Conservation (phyloP, 2,329 filamentous ascomycete species). For the Talaromyces sp. region DNA sequence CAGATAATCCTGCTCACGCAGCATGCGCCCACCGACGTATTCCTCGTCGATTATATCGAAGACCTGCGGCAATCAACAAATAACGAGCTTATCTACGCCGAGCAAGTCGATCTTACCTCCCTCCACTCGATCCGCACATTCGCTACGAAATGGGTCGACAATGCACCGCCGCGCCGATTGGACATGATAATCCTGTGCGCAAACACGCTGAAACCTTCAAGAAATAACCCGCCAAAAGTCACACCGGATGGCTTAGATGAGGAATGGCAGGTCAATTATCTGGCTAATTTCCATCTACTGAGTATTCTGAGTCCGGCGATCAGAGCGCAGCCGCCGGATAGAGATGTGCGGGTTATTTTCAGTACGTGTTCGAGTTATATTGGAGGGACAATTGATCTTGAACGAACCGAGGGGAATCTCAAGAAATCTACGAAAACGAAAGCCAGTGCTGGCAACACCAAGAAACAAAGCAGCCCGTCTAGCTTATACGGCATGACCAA, state of each 20-base stretch:
- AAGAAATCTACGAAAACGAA: slow-evolving; percentile 25
- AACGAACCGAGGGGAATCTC: slow-evolving; percentile 21
- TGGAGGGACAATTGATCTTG: slow-evolving; percentile 58
- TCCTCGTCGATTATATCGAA: slow-evolving; percentile 86
- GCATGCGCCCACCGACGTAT: slow-evolving; percentile 72
- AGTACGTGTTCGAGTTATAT: slow-evolving; percentile 87
- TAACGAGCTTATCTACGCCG: slow-evolving; percentile 88
- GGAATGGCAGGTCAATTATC: slow-evolving; percentile 91
- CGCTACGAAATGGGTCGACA: slow-evolving; percentile 97
- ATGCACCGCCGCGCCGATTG: slow-evolving; percentile 77
- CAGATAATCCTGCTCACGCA: slow-evolving; percentile 88
- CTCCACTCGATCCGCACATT: slow-evolving; percentile 89
- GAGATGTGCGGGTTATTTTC: slow-evolving; percentile 84
- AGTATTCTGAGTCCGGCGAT: slow-evolving; percentile 87
- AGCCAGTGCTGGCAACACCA: slow-evolving; percentile 3
- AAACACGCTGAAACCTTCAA: slow-evolving; percentile 56
- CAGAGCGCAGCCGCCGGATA: slow-evolving; percentile 83
- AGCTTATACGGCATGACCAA: slow-evolving; percentile 58
- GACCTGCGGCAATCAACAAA: slow-evolving; percentile 70
- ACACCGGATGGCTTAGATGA: slow-evolving; percentile 78
- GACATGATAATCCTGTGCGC: slow-evolving; percentile 90
- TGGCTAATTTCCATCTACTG: slow-evolving; percentile 91
- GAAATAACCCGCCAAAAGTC: slow-evolving; percentile 46
- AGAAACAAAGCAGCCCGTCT: slow-evolving; percentile 11
- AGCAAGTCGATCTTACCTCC: slow-evolving; percentile 83